Evolutionary conservation across 331 rosid genomes (phyloP).

Genomic region (Saraca asoca): DNA sequence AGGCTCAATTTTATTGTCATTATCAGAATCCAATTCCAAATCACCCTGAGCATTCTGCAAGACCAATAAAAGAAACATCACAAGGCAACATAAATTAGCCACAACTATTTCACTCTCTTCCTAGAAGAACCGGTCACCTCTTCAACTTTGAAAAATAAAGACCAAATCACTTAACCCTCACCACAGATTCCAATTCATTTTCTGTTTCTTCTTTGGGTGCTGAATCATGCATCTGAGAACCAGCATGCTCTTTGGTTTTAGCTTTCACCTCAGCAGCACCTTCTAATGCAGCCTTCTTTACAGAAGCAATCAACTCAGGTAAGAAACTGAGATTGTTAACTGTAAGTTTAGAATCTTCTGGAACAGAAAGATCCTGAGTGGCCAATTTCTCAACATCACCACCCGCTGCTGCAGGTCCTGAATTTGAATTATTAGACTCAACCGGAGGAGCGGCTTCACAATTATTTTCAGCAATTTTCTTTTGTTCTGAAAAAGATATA

Average conservation of each 20-base stretch:
- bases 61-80: conserved; percentile 33
- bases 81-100: conserved; percentile 28
- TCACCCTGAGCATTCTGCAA: conserved; percentile 71
- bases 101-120: conserved; percentile 17
- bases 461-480: conserved; percentile 39
- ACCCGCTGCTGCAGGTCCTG: conserved; percentile 43
- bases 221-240: conserved; percentile 36
- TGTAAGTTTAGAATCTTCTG: conserved; percentile 47
- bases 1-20: conserved; percentile 79
- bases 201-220: conserved; percentile 48
- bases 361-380: conserved; percentile 45
- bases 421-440: conserved; percentile 38
- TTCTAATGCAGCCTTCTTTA: conserved; percentile 73
- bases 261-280: conserved; percentile 59
- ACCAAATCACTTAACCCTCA: conserved; percentile 42
- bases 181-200: conserved; percentile 60
- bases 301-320: conserved; percentile 87
- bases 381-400: conserved; percentile 40
- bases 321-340: conserved; percentile 60
- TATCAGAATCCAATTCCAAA: conserved; percentile 65
- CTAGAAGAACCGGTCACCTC: conserved; percentile 24
- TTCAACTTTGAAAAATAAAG: not conserved
- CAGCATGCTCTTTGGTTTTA: conserved; percentile 41
- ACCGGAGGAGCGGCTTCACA: conserved; percentile 36
- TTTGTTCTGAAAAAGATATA: conserved; percentile 41